Conservation (phyloP, 1,139 yeast genomes). For the Candida sanyaensis region DNA sequence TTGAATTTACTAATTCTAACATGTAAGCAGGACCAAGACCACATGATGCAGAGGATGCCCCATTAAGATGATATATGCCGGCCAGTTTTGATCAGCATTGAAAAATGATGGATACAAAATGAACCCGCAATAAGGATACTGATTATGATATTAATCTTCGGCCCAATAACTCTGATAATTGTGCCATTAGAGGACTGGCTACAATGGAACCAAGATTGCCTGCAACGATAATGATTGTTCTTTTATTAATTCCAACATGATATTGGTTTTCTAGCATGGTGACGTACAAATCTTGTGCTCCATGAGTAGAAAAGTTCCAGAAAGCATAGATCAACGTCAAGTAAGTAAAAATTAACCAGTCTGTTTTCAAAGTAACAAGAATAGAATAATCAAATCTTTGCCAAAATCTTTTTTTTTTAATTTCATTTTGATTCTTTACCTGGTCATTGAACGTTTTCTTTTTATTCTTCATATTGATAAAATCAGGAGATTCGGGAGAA, state of each 20-base stretch:
- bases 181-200: constrained; percentile 23
- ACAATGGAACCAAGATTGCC: constrained; percentile 51
- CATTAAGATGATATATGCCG: constrained; percentile 26
- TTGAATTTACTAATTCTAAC: constrained; percentile 37
- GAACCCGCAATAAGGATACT: constrained; percentile 32
- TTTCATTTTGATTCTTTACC: background rate
- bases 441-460: constrained; percentile 15
- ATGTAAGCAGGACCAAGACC: constrained; percentile 40
- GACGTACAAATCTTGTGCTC: constrained; percentile 34
- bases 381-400: constrained; percentile 18
- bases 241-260: too few species aligned
- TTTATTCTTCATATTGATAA: constrained; percentile 19
- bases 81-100: constrained; percentile 30
- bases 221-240: too few species aligned
- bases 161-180: constrained; percentile 46
- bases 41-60: constrained; percentile 40
- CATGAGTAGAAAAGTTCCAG: constrained; percentile 15
- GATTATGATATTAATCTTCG: constrained; percentile 42
- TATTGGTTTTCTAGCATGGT: too few species aligned
- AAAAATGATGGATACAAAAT: constrained; percentile 35
- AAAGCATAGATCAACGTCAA: too few species aligned
- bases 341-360: too few species aligned
- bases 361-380: background rate
- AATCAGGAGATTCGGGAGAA: constrained; percentile 36
- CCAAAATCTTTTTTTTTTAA: constrained; percentile 3